Evolutionary conservation across 1,284 basidiomycete species (phyloP), one percentile per base, ranked within the genome.

Genomic region (Rugosomyces carneus): DNA sequence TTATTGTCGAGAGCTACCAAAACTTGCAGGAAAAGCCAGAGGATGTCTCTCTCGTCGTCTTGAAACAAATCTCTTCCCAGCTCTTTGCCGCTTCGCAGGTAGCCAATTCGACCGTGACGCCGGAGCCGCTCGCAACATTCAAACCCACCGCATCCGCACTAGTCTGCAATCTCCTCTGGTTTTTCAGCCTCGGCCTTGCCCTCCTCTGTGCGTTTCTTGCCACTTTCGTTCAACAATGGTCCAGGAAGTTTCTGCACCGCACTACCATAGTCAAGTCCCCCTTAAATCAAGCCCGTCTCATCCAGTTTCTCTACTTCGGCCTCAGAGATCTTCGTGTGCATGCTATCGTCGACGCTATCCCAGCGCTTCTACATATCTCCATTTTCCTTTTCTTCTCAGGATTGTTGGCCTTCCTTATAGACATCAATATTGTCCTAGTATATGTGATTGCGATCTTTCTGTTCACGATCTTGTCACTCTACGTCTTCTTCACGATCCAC

Each of bases 141-240:
- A 20, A 18, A 11, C 16, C 19, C 2, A 46, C 61, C 1, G 21
- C 37, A 7, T 38, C 37, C 5, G 37, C 37, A 13, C 6, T 31
- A 8, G 7, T 5, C 13, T 5, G 6, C 7, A 31, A 31, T 11
- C 19, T 38, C 3, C 10, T 38, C 1, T 62, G 60, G 60, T 60
- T 61, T 40, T 42, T 48, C 18, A 62, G 60, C 40, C 55, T 62
- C 23, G 50, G 53, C 2, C 49, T 59, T 9, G 51, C 53, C 21
- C 52, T 62, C 9, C 42, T 50, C 5, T 42, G 57, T 7, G 60
- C 57, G 2, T 49, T 62, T 15, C 29, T 58, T 9, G 59, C 56
- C 7, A 58, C 57, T 20, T 47, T 61, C 1, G 56, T 54, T 41
- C 57, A 56, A 36, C 60, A 62, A 47, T 62, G 60, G 59, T 39